Evolutionary conservation across 2,329 filamentous ascomycete genomes (phyloP).

Genomic region (Hortaea werneckii): DNA sequence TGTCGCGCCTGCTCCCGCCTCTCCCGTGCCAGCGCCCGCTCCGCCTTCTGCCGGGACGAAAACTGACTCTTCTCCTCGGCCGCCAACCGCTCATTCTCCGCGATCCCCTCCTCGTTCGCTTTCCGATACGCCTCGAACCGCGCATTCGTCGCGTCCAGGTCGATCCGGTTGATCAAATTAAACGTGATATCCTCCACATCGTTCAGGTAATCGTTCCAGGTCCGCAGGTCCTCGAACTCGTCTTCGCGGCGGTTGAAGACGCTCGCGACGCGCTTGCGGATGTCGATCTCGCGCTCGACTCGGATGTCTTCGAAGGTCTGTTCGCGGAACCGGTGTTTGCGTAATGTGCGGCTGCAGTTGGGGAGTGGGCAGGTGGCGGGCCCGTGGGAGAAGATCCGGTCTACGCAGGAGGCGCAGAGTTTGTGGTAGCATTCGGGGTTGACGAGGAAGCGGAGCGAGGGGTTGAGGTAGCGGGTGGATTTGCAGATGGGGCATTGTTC

Average conservation of each 20-base stretch:
- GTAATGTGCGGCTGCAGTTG: conserved; percentile 75
- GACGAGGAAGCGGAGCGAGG: conserved; percentile 87
- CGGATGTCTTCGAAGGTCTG: conserved; percentile 84
- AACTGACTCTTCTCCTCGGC: conserved; percentile 38
- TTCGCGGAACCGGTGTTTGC: conserved; percentile 71
- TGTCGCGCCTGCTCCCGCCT: conserved; percentile 52
- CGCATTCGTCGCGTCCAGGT: conserved; percentile 53
- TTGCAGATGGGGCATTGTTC: conserved; percentile 97
- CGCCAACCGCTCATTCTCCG: conserved; percentile 39
- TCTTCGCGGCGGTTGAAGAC: conserved; percentile 85
- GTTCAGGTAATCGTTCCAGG: conserved; percentile 92
- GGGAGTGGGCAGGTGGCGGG: conserved; percentile 88
- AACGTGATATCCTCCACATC: conserved; percentile 83
- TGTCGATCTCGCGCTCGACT: conserved; percentile 89
- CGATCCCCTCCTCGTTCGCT: conserved; percentile 53
- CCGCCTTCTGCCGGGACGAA: conserved; percentile 41
- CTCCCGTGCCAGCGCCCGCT: conserved; percentile 56
- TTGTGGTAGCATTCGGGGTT: conserved; percentile 98
- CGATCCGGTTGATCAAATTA: conserved; percentile 66
- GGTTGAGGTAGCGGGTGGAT: conserved; percentile 89
- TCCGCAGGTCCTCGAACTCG: conserved; percentile 75
- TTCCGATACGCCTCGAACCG: conserved; percentile 61
- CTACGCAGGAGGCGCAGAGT: conserved; percentile 94
- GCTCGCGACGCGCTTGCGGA: conserved; percentile 60
- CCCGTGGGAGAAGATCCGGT: conserved; percentile 84